Conservation (phyloP, 148 eudicot species). For the Amaranthus hypochondriacus region DNA sequence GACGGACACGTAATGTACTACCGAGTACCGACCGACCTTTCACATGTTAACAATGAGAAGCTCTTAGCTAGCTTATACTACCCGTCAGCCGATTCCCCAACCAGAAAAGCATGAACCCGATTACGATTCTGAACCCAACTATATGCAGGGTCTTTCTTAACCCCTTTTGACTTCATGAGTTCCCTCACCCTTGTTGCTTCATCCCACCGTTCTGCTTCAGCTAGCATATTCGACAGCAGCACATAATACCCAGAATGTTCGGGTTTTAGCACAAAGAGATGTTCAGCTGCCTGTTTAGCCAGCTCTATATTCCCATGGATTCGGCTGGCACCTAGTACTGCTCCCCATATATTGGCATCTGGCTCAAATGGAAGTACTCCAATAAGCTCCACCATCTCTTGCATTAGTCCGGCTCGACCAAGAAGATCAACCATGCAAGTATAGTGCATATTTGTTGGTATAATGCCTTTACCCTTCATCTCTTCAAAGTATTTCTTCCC, state of each 20-base stretch:
- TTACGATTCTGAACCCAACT: conserved; percentile 56
- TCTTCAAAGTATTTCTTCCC: conserved; percentile 56
- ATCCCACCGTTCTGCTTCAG: conserved; percentile 73
- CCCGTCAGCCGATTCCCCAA: conserved; percentile 25
- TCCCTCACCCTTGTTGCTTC: conserved; percentile 58
- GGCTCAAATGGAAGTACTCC: conserved; percentile 44
- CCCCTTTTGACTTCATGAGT: conserved; percentile 52
- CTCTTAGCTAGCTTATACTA: background rate
- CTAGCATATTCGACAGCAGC: conserved; percentile 60
- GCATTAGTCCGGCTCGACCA: conserved; percentile 68
- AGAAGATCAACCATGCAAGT: conserved; percentile 86
- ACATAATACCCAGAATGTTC: conserved; percentile 64
- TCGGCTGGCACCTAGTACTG: conserved; percentile 66
- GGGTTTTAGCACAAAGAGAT: conserved; percentile 51
- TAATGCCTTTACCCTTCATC: conserved; percentile 39
- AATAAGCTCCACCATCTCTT: conserved; percentile 51
- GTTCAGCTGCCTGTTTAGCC: conserved; percentile 63
- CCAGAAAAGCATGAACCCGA: conserved; percentile 39
- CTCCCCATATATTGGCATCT: conserved; percentile 64
- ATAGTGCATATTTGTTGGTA: conserved; percentile 47
- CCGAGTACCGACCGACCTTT: no score
- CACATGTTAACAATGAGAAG: no score
- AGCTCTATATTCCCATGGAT: conserved; percentile 60
- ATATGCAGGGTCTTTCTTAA: conserved; percentile 58
- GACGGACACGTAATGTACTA: no score